Percentiles rank a stretch among this genome's conserved stretches.
Conservation (phyloP, 208 protist genomes). For the Strigomonas galati region DNA sequence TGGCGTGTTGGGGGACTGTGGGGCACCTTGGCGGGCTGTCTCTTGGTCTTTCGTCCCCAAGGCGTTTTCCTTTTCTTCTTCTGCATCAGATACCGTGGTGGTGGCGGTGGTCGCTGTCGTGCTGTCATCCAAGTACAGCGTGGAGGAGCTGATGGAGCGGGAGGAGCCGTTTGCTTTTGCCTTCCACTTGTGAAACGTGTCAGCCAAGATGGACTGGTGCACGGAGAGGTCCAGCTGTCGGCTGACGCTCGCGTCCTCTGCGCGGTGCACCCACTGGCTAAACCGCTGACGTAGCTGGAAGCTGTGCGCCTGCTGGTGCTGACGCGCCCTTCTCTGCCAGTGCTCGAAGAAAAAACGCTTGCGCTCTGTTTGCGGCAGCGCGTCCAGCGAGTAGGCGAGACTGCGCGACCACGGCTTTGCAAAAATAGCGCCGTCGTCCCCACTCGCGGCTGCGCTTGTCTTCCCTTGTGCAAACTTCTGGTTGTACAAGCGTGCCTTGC, state of each 20-base stretch:
- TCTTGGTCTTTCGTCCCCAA: too few relatives aligned
- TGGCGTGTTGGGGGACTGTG: too few relatives aligned
- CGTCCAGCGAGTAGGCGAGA: constrained; percentile 21
- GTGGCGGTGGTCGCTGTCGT: too few relatives aligned
- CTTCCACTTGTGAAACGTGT: constrained; percentile 29
- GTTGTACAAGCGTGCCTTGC: too few relatives aligned
- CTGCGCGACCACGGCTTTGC: neutral
- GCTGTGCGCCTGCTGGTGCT: neutral
- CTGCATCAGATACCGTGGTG: too few relatives aligned
- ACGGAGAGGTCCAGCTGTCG: constrained; percentile 5
- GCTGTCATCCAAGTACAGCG: too few relatives aligned
- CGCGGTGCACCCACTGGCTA: constrained; percentile 10
- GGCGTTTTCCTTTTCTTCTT: too few relatives aligned
- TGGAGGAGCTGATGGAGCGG: too few relatives aligned
- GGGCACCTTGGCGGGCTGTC: too few relatives aligned
- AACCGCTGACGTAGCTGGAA: constrained; percentile 8
- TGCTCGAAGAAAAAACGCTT: constrained; percentile 44
- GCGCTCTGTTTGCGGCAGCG: constrained; percentile 37
- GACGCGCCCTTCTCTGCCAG: constrained; percentile 27
- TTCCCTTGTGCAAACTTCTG: too few relatives aligned
- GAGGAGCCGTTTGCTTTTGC: constrained; percentile 28
- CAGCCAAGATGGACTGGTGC: neutral
- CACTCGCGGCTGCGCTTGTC: too few relatives aligned
- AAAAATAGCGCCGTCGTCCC: too few relatives aligned
- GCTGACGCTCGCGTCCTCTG: neutral